A percentile compares a stretch with the other conserved stretches of the same genome.
These are phyloP conservation scores for Cladosporium velox DNA, from an alignment of 2,329 filamentous ascomycete species.

Conservation along the genomic window DNA sequence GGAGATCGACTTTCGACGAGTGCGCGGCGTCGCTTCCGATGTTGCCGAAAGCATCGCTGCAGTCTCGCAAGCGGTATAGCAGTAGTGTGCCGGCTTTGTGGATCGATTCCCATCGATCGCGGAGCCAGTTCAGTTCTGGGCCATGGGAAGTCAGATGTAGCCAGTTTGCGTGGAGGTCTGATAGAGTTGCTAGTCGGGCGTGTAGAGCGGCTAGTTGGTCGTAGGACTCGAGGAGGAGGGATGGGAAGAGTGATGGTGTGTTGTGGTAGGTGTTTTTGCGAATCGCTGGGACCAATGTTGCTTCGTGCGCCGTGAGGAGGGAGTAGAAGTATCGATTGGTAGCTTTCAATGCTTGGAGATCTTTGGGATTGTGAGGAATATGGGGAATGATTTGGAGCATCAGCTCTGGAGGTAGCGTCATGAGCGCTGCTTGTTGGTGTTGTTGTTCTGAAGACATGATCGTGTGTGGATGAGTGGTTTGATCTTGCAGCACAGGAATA, in stretches of 20 bases:
- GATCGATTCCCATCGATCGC: slow-evolving; percentile 35
- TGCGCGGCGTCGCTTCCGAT: slow-evolving; percentile 7
- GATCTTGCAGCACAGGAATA: not conserved
- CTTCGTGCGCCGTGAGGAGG: slow-evolving; percentile 34
- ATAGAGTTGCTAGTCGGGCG: slow-evolving; percentile 27
- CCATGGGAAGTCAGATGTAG: slow-evolving; percentile 32
- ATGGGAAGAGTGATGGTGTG: slow-evolving; percentile 31
- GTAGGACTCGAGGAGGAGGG: slow-evolving; percentile 22
- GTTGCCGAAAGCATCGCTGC: not conserved
- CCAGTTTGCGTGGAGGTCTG: slow-evolving; percentile 33
- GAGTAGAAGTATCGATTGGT: slow-evolving; percentile 32
- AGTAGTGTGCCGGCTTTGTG: slow-evolving; percentile 37
- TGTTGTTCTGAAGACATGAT: slow-evolving; percentile 3
- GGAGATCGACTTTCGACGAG: slow-evolving; percentile 27
- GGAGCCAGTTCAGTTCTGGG: slow-evolving; percentile 36
- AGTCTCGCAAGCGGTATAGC: slow-evolving; percentile 37
- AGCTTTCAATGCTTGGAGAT: slow-evolving; percentile 30
- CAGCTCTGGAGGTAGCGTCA: slow-evolving; percentile 37
- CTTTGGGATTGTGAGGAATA: slow-evolving; percentile 33
- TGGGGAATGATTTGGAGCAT: slow-evolving; percentile 31
- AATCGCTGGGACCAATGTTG: slow-evolving; percentile 32
- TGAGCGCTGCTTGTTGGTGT: slow-evolving; percentile 22
- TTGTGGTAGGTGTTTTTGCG: slow-evolving; percentile 24
- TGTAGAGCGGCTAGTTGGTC: slow-evolving; percentile 24
- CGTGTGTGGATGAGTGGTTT: not conserved